Evolutionary conservation across 768 basidiomycete genomes (phyloP).

Genomic region (Suillus brevipes): DNA sequence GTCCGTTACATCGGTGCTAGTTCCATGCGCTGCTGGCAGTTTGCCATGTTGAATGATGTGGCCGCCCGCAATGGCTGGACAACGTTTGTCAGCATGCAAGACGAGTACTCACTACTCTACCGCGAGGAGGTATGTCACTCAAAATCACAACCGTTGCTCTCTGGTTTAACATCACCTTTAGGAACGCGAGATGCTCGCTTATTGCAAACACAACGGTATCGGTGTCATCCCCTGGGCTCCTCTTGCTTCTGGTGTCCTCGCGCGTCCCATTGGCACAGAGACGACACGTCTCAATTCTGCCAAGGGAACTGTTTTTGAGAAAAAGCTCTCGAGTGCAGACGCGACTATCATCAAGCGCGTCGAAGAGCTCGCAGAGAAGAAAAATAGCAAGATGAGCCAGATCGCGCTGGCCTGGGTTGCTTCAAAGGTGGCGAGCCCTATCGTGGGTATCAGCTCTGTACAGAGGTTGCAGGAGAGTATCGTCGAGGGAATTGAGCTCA

Average conservation of each 20-base stretch:
- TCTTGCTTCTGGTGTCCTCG: slow-evolving; percentile 40
- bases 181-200: slow-evolving; percentile 48
- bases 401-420: slow-evolving; percentile 45
- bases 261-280: slow-evolving; percentile 34
- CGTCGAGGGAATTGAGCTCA: slow-evolving; percentile 24
- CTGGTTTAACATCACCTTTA: slow-evolving; percentile 8
- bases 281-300: slow-evolving; percentile 18
- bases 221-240: slow-evolving; percentile 55
- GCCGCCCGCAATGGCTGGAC: slow-evolving; percentile 49
- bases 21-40: slow-evolving; percentile 49
- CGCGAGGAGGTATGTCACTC: slow-evolving; percentile 43
- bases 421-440: slow-evolving; percentile 44
- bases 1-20: slow-evolving; percentile 53
- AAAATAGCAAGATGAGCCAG: slow-evolving; percentile 43
- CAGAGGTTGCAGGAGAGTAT: slow-evolving; percentile 32
- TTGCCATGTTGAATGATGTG: slow-evolving; percentile 44
- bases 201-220: slow-evolving; percentile 50
- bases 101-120: slow-evolving; percentile 54
- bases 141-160: background rate
- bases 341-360: slow-evolving; percentile 40
- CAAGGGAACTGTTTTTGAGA: slow-evolving; percentile 27
- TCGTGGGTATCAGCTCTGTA: slow-evolving; percentile 41
- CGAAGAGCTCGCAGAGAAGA: slow-evolving; percentile 42
- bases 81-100: slow-evolving; percentile 57
- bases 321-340: slow-evolving; percentile 28